Evolutionary conservation across 768 basidiomycete genomes (phyloP).

Genomic region (Exsudoporus frostii): DNA sequence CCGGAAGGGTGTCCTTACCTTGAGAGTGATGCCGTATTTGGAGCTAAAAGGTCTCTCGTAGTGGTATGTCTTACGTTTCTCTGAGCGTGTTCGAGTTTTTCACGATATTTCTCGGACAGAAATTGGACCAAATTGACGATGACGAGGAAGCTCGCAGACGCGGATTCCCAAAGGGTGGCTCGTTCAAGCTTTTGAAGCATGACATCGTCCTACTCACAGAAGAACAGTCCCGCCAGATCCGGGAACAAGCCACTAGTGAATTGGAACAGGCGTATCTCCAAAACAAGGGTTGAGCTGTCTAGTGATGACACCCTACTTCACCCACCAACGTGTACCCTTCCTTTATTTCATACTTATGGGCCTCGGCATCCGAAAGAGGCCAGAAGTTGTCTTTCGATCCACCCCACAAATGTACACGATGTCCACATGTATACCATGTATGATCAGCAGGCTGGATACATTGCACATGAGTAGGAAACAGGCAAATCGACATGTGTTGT

Average conservation of each 20-base stretch:
- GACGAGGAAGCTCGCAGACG: slow-evolving; percentile 51
- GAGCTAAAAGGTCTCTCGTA: slow-evolving; percentile 75
- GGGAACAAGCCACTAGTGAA: slow-evolving; percentile 16
- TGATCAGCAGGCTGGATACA: background rate
- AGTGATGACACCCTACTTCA: background rate
- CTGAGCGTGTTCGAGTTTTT: background rate
- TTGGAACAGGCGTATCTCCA: background rate
- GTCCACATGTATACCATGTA: background rate
- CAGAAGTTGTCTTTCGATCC: background rate
- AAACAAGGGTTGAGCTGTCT: background rate
- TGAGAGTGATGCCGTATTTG: slow-evolving; percentile 74
- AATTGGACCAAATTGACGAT: slow-evolving; percentile 52
- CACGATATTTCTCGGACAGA: slow-evolving; percentile 32
- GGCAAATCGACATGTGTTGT: background rate
- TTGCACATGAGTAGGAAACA: background rate
- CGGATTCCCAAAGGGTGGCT: slow-evolving; percentile 41
- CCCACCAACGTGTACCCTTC: background rate
- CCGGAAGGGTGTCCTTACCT: slow-evolving; percentile 67
- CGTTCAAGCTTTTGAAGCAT: slow-evolving; percentile 46
- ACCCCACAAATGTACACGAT: background rate
- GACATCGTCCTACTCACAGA: slow-evolving; percentile 47
- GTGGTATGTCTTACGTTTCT: slow-evolving; percentile 48
- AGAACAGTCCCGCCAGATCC: slow-evolving; percentile 37
- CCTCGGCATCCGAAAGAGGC: background rate
- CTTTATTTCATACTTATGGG: background rate